Evolutionary conservation across 441 rosid species (phyloP).

Genomic region (Breynia disticha): DNA sequence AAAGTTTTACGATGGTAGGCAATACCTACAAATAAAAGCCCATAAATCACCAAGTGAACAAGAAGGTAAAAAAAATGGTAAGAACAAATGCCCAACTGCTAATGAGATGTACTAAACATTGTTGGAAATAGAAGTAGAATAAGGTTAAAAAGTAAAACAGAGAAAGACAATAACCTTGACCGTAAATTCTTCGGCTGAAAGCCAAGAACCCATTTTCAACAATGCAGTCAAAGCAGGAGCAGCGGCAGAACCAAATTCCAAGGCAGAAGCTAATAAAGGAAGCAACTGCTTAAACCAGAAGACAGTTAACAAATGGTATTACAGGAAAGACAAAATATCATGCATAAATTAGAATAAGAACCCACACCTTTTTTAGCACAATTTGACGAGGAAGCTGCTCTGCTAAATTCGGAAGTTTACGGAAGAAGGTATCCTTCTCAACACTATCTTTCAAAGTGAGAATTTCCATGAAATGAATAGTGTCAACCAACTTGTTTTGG

Average conservation of each 20-base stretch:
- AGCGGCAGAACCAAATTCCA: slow-evolving; percentile 97
- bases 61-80: slow-evolving; percentile 4
- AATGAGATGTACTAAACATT: background rate
- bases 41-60: background rate
- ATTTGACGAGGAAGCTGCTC: slow-evolving; percentile 99
- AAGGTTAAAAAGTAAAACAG: slow-evolving; percentile 1
- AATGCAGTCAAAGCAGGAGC: slow-evolving; percentile 90
- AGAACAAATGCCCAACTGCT: background rate
- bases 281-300: slow-evolving; percentile 65
- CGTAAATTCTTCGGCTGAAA: slow-evolving; percentile 77
- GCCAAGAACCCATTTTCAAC: slow-evolving; percentile 94
- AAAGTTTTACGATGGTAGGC: slow-evolving; percentile 82
- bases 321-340: slow-evolving; percentile 1
- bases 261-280: slow-evolving; percentile 96
- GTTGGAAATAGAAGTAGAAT: slow-evolving; percentile 3
- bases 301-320: slow-evolving; percentile 21
- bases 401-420: slow-evolving; percentile 90
- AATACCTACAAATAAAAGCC: slow-evolving; percentile 42
- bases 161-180: slow-evolving; percentile 50
- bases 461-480: slow-evolving; percentile 98
- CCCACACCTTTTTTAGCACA: slow-evolving; percentile 79
- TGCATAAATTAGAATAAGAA: slow-evolving; percentile 14
- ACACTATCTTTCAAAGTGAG: slow-evolving; percentile 91
- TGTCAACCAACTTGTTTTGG: slow-evolving; percentile 99
- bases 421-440: slow-evolving; percentile 95